Conservation (phyloP, 768 basidiomycete genomes). For the Russula abietina region DNA sequence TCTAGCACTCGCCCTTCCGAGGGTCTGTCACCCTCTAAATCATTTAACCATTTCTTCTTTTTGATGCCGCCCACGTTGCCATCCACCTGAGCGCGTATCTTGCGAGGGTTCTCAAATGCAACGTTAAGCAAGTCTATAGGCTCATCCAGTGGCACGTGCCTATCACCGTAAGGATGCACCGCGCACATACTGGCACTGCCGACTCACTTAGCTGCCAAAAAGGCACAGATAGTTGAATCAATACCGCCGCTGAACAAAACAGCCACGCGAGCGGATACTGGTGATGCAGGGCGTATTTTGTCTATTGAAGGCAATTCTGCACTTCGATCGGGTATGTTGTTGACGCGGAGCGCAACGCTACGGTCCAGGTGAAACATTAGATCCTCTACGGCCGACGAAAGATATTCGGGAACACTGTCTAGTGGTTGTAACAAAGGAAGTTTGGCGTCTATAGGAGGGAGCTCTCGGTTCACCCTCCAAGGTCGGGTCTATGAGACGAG, state of each 20-base stretch:
- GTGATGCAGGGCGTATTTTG: constrained; percentile 4
- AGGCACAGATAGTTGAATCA: constrained; percentile 81
- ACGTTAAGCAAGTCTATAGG: constrained; percentile 92
- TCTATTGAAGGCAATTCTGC: constrained; percentile 30
- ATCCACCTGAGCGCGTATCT: constrained; percentile 45
- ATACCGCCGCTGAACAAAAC: constrained; percentile 96
- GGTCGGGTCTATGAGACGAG: constrained; percentile 39
- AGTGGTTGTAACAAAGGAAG: constrained; percentile 35
- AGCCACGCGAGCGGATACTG: constrained; percentile 47
- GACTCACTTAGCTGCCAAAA: constrained; percentile 66
- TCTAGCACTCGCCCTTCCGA: not conserved
- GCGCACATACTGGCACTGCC: constrained; percentile 1
- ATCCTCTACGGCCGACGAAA: constrained; percentile 41
- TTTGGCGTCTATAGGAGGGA: constrained; percentile 37
- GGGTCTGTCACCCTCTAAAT: constrained; percentile 4
- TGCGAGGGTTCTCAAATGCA: constrained; percentile 92
- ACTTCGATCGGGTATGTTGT: constrained; percentile 51
- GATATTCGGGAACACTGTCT: constrained; percentile 40
- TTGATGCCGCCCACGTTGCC: constrained; percentile 43
- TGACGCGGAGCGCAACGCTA: constrained; percentile 65
- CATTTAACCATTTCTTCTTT: constrained; percentile 37
- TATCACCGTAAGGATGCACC: constrained; percentile 29
- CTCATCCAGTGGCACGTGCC: constrained; percentile 67
- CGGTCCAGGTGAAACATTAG: constrained; percentile 51
- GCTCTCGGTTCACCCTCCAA: constrained; percentile 39